Conservation (phyloP, 1,284 basidiomycete species). For the Gomphus bonarii region DNA sequence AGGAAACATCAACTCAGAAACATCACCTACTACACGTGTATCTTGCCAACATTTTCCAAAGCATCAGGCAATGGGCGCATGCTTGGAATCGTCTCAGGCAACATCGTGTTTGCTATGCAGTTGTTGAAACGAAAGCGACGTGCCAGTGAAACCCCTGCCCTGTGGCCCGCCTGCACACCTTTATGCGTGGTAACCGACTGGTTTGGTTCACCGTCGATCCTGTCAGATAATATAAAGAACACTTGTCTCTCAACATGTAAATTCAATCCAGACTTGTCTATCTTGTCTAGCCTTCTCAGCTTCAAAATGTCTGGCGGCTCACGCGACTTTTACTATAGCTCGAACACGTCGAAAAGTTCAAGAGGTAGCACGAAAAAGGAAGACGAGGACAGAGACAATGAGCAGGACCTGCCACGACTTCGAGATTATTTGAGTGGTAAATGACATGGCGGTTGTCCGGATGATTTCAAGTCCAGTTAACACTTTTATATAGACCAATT, state of each 20-base stretch:
- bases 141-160: not conserved
- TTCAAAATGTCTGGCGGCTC: constrained; percentile 1
- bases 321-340: constrained; percentile 6
- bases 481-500: constrained; percentile 6
- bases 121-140: not conserved
- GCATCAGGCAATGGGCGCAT: not conserved
- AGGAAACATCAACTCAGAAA: not conserved
- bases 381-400: not conserved
- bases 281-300: not conserved
- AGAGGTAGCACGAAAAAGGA: constrained; percentile 3
- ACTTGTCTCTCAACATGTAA: not conserved
- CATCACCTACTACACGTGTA: constrained; percentile 2
- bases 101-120: constrained; percentile 6
- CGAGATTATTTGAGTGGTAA: constrained; percentile 8
- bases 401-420: constrained; percentile 8
- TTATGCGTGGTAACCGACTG: not conserved
- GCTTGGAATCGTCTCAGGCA: not conserved
- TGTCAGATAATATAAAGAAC: constrained; percentile 1
- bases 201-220: constrained; percentile 1
- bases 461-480: not conserved
- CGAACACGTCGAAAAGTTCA: not conserved
- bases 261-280: not conserved
- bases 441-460: not conserved
- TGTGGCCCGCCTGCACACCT: not conserved
- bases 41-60: not conserved